phyloP scores from a whole-genome alignment of 768 basidiomycete genomes.

The Porpolomopsis calyptriformis region DNA sequence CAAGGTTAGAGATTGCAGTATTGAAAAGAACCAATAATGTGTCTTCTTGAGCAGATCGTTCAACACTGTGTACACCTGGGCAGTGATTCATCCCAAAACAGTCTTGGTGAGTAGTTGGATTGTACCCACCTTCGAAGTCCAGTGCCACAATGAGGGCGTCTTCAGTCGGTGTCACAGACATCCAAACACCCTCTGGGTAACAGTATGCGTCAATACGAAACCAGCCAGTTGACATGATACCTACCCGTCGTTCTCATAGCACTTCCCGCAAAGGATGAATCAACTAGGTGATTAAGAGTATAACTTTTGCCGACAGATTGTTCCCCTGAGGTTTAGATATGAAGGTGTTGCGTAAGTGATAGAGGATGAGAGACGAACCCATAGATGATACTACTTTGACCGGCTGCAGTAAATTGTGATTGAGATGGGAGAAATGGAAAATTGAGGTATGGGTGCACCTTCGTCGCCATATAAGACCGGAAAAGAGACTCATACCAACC shows the following conservation, averaged over 20 bases:
- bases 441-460: constrained; percentile 30
- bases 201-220: neutral
- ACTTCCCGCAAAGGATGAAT: constrained; percentile 55
- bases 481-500: constrained; percentile 61
- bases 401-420: constrained; percentile 25
- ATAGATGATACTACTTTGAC: constrained; percentile 41
- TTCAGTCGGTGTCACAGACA: constrained; percentile 53
- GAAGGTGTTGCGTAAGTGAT: constrained; percentile 29
- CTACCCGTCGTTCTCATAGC: constrained; percentile 47
- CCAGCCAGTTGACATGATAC: neutral
- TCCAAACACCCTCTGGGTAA: constrained; percentile 46
- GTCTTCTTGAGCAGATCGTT: constrained; percentile 54
- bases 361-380: constrained; percentile 51
- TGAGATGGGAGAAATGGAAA: neutral
- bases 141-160: constrained; percentile 45
- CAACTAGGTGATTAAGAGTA: constrained; percentile 47
- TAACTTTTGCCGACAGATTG: constrained; percentile 58
- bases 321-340: constrained; percentile 29
- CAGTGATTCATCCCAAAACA: neutral
- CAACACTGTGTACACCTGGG: constrained; percentile 51
- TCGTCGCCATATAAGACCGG: constrained; percentile 51
- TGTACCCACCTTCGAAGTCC: constrained; percentile 46
- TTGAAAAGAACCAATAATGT: constrained; percentile 55
- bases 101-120: neutral
- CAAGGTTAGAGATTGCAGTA: constrained; percentile 54